A percentile compares a stretch with the other conserved stretches of the same genome.
phyloP scores from a whole-genome alignment of 164 flowering plant genomes.

The Buxus sempervirens region DNA sequence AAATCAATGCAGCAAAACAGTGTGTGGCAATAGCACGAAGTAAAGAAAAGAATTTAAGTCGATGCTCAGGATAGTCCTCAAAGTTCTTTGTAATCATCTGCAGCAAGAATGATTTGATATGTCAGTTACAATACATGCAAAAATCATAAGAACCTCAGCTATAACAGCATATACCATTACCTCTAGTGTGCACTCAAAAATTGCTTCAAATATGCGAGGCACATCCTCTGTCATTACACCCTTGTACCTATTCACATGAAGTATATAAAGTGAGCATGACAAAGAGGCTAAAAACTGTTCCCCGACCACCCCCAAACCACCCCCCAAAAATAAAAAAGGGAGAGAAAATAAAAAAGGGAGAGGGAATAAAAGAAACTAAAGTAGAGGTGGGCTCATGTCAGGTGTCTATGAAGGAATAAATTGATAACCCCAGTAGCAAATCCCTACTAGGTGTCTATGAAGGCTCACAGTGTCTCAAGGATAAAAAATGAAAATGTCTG shows the following conservation, averaged over 20 bases:
- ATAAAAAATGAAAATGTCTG: too few relatives aligned
- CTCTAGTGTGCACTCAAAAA: slow-evolving; percentile 94
- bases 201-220: slow-evolving; percentile 94
- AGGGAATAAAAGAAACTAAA: too few relatives aligned
- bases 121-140: slow-evolving; percentile 8
- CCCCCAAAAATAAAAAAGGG: not conserved
- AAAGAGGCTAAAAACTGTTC: not conserved
- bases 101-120: slow-evolving; percentile 6
- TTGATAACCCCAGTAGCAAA: too few relatives aligned
- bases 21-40: slow-evolving; percentile 95
- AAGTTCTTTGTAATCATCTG: slow-evolving; percentile 99
- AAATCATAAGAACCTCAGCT: not conserved
- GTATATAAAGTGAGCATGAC: not conserved
- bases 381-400: too few relatives aligned
- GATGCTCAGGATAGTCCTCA: slow-evolving; percentile 99
- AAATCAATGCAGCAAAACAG: slow-evolving; percentile 90
- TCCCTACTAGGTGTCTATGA: too few relatives aligned
- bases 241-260: slow-evolving; percentile 52
- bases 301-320: not conserved
- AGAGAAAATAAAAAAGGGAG: not conserved
- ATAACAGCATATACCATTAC: slow-evolving; percentile 29
- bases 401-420: too few relatives aligned
- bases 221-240: slow-evolving; percentile 91
- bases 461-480: too few relatives aligned
- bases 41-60: slow-evolving; percentile 90